phyloP scores from a whole-genome alignment of 2,329 filamentous ascomycete genomes.

The Lomentospora prolificans region DNA sequence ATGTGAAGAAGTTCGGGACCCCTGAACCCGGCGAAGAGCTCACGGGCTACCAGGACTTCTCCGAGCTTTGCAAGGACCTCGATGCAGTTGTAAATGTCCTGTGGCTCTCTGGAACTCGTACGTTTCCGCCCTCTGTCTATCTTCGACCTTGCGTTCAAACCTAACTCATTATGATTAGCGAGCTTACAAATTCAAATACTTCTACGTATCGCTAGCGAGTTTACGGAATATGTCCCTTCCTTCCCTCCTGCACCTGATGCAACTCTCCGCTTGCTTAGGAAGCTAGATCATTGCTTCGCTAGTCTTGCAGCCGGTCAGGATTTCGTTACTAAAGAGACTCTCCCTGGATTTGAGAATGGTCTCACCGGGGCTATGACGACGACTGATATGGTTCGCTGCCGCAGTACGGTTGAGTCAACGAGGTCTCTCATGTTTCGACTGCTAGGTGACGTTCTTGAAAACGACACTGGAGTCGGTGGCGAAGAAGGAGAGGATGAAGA shows the following conservation, averaged over 20 bases:
- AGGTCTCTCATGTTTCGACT: slow-evolving; percentile 45
- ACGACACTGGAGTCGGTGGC: slow-evolving; percentile 23
- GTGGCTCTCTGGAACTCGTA: slow-evolving; percentile 82
- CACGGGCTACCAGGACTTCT: slow-evolving; percentile 49
- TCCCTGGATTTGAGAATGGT: slow-evolving; percentile 62
- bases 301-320: slow-evolving; percentile 62
- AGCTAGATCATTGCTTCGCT: slow-evolving; percentile 76
- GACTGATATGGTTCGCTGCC: slow-evolving; percentile 81
- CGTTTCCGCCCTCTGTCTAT: slow-evolving; percentile 21
- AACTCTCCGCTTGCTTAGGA: slow-evolving; percentile 62
- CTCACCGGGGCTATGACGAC: slow-evolving; percentile 56
- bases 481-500: slow-evolving; percentile 30
- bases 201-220: slow-evolving; percentile 63
- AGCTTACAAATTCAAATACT: slow-evolving; percentile 76
- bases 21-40: slow-evolving; percentile 36
- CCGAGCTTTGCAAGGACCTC: slow-evolving; percentile 63
- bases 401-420: slow-evolving; percentile 69
- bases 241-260: slow-evolving; percentile 54
- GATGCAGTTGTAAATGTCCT: slow-evolving; percentile 68
- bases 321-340: slow-evolving; percentile 48
- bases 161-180: slow-evolving; percentile 33
- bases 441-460: slow-evolving; percentile 52
- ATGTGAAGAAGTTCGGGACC: slow-evolving; percentile 47
- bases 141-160: slow-evolving; percentile 12
- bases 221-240: slow-evolving; percentile 60